These are phyloP conservation scores for Phtheirospermum japonicum DNA, from an alignment of 257 asterid species.

Conservation along the genomic window DNA sequence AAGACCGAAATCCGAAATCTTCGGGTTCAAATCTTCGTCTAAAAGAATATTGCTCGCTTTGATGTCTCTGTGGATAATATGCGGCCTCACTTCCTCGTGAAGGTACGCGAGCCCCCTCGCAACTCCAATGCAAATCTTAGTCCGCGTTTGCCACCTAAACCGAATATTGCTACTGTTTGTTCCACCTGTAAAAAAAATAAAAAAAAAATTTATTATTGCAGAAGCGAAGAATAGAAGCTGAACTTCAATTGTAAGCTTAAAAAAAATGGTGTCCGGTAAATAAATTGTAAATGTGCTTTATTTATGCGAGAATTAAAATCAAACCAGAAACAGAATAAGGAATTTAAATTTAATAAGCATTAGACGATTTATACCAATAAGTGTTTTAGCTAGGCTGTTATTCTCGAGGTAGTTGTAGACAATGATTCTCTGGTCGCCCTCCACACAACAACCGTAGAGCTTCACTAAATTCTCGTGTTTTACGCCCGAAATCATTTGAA, in stretches of 20 bases:
- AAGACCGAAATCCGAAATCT: constrained; percentile 77
- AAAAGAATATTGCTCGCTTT: constrained; percentile 82
- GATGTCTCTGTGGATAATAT: constrained; percentile 71
- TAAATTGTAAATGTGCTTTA: too few species aligned
- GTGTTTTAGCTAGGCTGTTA: constrained; percentile 64
- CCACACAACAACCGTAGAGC: constrained; percentile 75
- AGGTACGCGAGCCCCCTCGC: constrained; percentile 74
- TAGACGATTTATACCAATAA: constrained; percentile 52
- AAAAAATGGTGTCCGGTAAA: too few species aligned
- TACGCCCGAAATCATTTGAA: constrained; percentile 62
- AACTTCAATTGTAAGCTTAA: too few species aligned
- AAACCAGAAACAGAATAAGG: too few species aligned
- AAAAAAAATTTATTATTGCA: background rate
- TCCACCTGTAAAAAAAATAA: constrained; percentile 32
- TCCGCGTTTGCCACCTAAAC: constrained; percentile 55
- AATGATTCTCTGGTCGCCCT: constrained; percentile 60
- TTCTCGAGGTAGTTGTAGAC: constrained; percentile 75
- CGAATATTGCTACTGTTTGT: constrained; percentile 30
- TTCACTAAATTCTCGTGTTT: constrained; percentile 68
- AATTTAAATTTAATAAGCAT: too few species aligned
- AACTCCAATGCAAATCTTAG: constrained; percentile 54
- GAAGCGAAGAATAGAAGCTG: background rate
- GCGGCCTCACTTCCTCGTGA: constrained; percentile 75
- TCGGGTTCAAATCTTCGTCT: constrained; percentile 58
- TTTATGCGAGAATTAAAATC: too few species aligned